phyloP scores from a whole-genome alignment of 2,329 filamentous ascomycete species.

The Epichloe aotearoae region DNA sequence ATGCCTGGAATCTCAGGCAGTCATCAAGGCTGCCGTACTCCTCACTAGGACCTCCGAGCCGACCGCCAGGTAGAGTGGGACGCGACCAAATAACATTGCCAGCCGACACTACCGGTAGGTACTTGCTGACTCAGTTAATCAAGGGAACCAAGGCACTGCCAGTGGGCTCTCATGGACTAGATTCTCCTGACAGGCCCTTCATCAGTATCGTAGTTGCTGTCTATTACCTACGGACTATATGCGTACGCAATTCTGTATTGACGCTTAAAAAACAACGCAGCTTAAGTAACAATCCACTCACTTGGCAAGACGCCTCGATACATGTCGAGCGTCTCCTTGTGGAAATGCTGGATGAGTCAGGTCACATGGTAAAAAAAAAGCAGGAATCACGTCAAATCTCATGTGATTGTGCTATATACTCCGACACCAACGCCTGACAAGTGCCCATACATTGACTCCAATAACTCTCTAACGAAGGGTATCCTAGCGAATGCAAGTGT shows the following conservation, averaged over 20 bases:
- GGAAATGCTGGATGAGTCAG: neutral
- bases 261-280: too few species aligned
- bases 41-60: neutral
- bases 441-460: slow-evolving; percentile 3
- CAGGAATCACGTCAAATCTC: neutral
- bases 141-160: too few species aligned
- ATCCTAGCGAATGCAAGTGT: slow-evolving; percentile 17
- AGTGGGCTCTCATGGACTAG: too few species aligned
- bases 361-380: neutral
- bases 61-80: neutral
- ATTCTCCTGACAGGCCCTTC: too few species aligned
- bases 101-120: too few species aligned
- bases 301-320: too few species aligned
- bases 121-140: too few species aligned
- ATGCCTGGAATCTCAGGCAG: slow-evolving; percentile 15
- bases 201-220: too few species aligned
- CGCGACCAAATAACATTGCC: too few species aligned
- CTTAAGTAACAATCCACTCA: too few species aligned
- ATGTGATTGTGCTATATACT: slow-evolving; percentile 5
- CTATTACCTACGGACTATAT: too few species aligned
- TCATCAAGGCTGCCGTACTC: neutral
- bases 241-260: too few species aligned
- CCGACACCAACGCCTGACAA: slow-evolving; percentile 15
- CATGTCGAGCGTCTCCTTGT: neutral
- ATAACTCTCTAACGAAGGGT: slow-evolving; percentile 19